Evolutionary conservation across 768 basidiomycete species (phyloP), one percentile per base, ranked within the genome.

Genomic region (Mycena kentingensis): DNA sequence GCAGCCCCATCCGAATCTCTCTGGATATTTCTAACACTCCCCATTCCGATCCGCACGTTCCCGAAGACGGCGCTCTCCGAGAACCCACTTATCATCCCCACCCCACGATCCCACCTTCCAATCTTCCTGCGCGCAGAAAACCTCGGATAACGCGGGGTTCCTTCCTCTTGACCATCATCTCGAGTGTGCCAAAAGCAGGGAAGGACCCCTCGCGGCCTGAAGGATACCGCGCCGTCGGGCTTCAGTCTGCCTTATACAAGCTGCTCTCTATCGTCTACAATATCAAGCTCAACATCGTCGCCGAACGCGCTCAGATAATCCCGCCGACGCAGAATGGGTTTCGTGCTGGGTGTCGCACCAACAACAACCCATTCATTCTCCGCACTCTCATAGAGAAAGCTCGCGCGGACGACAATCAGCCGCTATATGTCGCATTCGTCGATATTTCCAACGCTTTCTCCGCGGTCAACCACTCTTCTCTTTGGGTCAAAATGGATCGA

Each of bases 381-480:
- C 41, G 59, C 1, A 52, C 47, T 32, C 57, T 59, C 3, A 57
- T 61, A 11, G 64, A 65, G 4, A 36, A 46, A 6, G 63, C 63
- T 19, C 24, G 44, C 19, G 50, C 48, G 12, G 24, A 46, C 7
- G 38, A 43, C 3, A 55, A 54, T 21, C n/a, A n/a, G n/a, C 16
- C 62, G 15, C 56, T 67, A 3, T 67, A 53, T 55, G 58, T 64
- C 8, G 53, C 48, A n/a, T 63, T 61, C 39, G 54, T 60, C 13
- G 65, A 67, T 49, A 22, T 66, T 3, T 63, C 51, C 8, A 71
- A 72, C 63, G 70, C 71, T 12, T 72, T 71, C 52, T 70, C 70
- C 0, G 69, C 64, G 0, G 60, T 61, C 3, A 60, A 72, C 22
- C 60, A 62, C 27, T 41, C 65, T 1, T 63, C 66, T 0, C 58